A percentile compares a stretch with the other conserved stretches of the same genome.
These are phyloP conservation scores for Spathaspora hagerdaliae DNA, from an alignment of 805 yeast genomes.

Conservation along the genomic window DNA sequence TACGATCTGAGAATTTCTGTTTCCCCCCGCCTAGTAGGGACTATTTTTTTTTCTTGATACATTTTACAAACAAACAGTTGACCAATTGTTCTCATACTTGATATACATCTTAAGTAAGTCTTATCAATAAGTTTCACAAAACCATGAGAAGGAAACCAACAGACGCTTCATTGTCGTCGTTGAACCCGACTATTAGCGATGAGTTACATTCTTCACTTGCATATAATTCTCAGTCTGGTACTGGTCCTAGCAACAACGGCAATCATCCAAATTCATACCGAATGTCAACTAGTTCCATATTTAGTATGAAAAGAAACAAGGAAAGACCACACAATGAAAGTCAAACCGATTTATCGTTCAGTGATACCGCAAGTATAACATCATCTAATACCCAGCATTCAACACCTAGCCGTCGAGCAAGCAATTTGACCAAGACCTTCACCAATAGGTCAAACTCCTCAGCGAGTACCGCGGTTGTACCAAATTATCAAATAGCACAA, in stretches of 20 bases:
- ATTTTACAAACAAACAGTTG: too few relatives aligned
- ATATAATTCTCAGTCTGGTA: constrained; percentile 8
- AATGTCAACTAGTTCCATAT: constrained; percentile 32
- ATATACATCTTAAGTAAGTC: too few relatives aligned
- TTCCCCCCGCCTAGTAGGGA: too few relatives aligned
- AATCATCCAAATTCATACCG: constrained; percentile 14
- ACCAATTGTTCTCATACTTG: too few relatives aligned
- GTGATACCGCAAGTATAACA: constrained; percentile 28
- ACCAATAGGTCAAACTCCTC: constrained; percentile 10
- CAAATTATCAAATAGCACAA: constrained; percentile 24
- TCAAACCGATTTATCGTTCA: constrained; percentile 26
- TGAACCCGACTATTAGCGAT: constrained; percentile 19
- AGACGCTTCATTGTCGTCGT: constrained; percentile 10
- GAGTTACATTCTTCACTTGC: constrained; percentile 27
- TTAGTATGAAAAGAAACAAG: constrained; percentile 30
- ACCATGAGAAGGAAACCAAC: constrained; percentile 21
- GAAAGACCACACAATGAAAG: constrained; percentile 9
- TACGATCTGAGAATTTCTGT: too few relatives aligned
- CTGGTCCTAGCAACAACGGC: background rate
- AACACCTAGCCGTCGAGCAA: background rate
- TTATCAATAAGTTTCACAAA: too few relatives aligned
- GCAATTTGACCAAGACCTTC: constrained; percentile 8
- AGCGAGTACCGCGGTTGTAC: constrained; percentile 19
- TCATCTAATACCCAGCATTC: constrained; percentile 18
- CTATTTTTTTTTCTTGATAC: too few relatives aligned